Evolutionary conservation across 2,329 filamentous ascomycete species (phyloP).

Genomic region (Colletotrichum trifolii): DNA sequence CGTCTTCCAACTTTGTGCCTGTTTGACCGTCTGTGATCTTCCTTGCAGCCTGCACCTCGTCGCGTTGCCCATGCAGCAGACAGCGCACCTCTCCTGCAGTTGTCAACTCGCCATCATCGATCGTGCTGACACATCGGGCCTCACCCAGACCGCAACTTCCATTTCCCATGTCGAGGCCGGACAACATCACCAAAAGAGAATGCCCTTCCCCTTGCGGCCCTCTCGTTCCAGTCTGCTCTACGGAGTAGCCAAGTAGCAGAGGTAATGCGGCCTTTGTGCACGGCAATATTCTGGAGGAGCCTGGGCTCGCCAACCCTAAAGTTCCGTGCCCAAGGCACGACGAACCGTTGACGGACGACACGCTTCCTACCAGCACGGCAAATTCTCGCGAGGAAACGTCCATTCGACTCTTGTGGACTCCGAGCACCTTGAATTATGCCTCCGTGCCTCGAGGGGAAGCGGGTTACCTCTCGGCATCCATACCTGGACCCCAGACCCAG

Average conservation of each 20-base stretch:
- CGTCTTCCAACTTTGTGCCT: slow-evolving; percentile 6
- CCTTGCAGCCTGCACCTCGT: slow-evolving; percentile 3
- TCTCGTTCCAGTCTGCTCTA: slow-evolving; percentile 13
- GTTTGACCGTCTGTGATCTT: slow-evolving; percentile 13
- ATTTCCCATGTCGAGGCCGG: slow-evolving; percentile 8
- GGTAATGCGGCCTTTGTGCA: slow-evolving; percentile 4
- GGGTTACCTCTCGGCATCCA: slow-evolving; percentile 1
- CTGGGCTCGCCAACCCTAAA: slow-evolving; percentile 27
- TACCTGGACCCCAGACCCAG: slow-evolving; percentile 8
- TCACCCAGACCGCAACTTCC: slow-evolving; percentile 33
- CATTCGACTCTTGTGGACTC: slow-evolving; percentile 1
- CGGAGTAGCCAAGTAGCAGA: background rate
- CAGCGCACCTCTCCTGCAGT: background rate
- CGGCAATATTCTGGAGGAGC: slow-evolving; percentile 13
- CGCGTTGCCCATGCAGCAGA: background rate
- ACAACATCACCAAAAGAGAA: background rate
- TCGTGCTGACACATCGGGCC: slow-evolving; percentile 16
- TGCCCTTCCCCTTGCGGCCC: background rate
- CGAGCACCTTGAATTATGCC: background rate
- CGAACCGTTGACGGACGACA: background rate
- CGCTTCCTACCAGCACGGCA: background rate
- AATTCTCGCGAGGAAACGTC: slow-evolving; percentile 15
- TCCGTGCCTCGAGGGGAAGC: background rate
- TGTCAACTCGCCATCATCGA: slow-evolving; percentile 14
- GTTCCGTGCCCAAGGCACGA: slow-evolving; percentile 24